Evolutionary conservation across 306 rosid species (phyloP), one percentile per base, ranked within the genome.

Genomic region (Trifolium repens): DNA sequence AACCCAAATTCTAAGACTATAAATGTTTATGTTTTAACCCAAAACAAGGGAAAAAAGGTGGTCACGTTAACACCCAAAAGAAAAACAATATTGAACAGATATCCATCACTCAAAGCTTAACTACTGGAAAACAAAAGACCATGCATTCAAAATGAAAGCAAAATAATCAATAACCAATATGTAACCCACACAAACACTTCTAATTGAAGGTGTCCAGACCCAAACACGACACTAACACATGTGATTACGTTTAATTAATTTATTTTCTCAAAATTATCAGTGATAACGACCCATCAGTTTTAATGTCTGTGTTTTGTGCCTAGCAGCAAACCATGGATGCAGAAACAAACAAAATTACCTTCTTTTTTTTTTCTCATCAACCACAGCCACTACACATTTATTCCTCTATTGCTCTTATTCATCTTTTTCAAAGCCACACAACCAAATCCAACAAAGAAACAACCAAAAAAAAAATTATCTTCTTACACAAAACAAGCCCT

Each of bases 341-440:
- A 49, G 15, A 53, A 40, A 49, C 73, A 42, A 49, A 69, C 61
- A 61, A 61, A 32, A 5, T 60, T 14, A 14, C 67, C 43, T 17
- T 1, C 43, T 17, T 1, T 15, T 14, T 32, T 14, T 61, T 15
- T 61, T 15, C 24, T 15, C 67, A 61, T 61, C 67, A 32, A 79
- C 43, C 69, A 32, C 19, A 69, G 44, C 12, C 73, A 67, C 7
- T 17, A 57, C 59, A 67, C 37, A 13, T 9, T 53, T 27, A 9
- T 54, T 49, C 77, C 67, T 55, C 47, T 12, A 9, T 10, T 59
- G 3, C 19, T 27, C 57, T 35, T 73, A 30, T 44, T 59, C 66
- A 47, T 67, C 32, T 32, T 57, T 46, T 22, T 62, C 69, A 42
- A 27, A 37, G 26, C 58, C 60, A 43, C 77, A 70, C 73, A 79